Conservation (phyloP, 257 asterid genomes). For the Rauvolfia tetraphylla region DNA sequence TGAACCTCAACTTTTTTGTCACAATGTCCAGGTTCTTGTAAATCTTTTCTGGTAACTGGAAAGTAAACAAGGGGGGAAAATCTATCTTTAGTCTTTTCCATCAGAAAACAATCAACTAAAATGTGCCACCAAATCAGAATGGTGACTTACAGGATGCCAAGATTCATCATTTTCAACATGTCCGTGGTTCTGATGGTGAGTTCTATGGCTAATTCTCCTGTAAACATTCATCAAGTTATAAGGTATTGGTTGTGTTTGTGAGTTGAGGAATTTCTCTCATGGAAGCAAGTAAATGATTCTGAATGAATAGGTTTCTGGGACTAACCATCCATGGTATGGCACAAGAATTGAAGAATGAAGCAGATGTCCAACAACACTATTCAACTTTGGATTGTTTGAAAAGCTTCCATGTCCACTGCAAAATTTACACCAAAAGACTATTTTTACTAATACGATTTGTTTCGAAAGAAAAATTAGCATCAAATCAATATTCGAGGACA, state of each 20-base stretch:
- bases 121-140: not conserved
- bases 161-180: conserved; percentile 96
- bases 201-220: conserved; percentile 97
- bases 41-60: conserved; percentile 58
- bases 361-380: conserved; percentile 85
- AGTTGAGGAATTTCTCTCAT: not conserved
- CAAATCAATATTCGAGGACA: not conserved
- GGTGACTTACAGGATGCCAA: conserved; percentile 75
- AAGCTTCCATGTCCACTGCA: conserved; percentile 99
- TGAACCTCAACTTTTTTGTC: conserved; percentile 73
- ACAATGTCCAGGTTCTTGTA: conserved; percentile 51
- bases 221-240: conserved; percentile 1
- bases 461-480: not conserved
- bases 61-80: not conserved
- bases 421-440: not conserved
- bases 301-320: conserved; percentile 12
- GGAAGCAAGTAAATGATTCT: not conserved
- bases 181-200: conserved; percentile 98
- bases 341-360: conserved; percentile 96
- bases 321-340: conserved; percentile 98
- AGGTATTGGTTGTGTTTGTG: not conserved
- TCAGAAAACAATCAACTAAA: not conserved
- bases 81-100: not conserved
- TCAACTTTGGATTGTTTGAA: conserved; percentile 67
- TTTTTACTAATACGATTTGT: not conserved